Conservation (phyloP, 371 early-diverging fungal genomes). For the Saksenaea vasiformis region DNA sequence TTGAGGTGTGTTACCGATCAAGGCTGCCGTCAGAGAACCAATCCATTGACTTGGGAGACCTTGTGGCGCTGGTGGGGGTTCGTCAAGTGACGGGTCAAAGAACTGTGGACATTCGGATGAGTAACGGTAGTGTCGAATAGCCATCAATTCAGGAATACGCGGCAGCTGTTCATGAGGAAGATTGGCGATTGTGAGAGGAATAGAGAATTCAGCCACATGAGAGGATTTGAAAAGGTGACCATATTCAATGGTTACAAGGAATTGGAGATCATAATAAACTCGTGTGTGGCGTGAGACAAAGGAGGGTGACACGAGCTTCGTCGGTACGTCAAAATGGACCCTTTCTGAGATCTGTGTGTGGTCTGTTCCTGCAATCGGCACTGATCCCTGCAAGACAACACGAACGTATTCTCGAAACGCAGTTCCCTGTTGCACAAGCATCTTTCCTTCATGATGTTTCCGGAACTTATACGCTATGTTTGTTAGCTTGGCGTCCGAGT, state of each 20-base stretch:
- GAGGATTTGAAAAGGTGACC: conserved; percentile 37
- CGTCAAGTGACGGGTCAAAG: conserved; percentile 43
- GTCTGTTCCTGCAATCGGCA: conserved; percentile 14
- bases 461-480: conserved; percentile 37
- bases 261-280: conserved; percentile 43
- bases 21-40: conserved; percentile 23
- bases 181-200: conserved; percentile 47
- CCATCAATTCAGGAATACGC: conserved; percentile 41
- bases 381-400: conserved; percentile 25
- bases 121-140: conserved; percentile 29
- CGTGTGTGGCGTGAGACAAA: conserved; percentile 45
- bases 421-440: conserved; percentile 46
- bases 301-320: conserved; percentile 48
- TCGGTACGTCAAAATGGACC: conserved; percentile 41
- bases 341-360: conserved; percentile 17
- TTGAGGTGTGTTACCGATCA: conserved; percentile 28
- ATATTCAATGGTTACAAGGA: conserved; percentile 28
- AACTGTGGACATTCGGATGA: conserved; percentile 40
- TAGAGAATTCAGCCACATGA: conserved; percentile 32
- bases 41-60: conserved; percentile 22
- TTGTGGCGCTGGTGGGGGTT: conserved; percentile 33
- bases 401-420: conserved; percentile 41
- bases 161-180: conserved; percentile 42
- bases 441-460: conserved; percentile 52
- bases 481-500: conserved; percentile 34